Base-by-base conservation (phyloP, 495 filamentous ascomycete genomes). In the Baudoinia panamericana region DNA sequence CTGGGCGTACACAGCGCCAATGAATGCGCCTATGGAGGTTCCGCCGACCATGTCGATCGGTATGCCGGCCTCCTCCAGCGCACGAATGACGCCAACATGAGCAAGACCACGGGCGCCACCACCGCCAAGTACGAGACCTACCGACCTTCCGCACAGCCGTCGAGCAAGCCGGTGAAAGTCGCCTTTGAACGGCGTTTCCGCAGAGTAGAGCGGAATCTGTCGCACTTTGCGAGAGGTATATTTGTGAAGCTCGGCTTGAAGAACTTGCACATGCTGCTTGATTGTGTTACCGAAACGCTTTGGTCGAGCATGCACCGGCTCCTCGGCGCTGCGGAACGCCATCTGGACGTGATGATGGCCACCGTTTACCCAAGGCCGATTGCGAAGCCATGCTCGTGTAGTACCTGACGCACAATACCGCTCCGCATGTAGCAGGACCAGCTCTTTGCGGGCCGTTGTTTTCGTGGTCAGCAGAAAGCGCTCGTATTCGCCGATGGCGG, bases 291-390 rank as follows among this genome's bases (percentile, higher is more conserved):
- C 84, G 31, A 86, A 80, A 17, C 80, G 78, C 46, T 81, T 84
- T 6, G 71, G 66, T 17, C 79, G 81, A 0, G 82, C 73, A 48
- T 92, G 77, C 0, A 83, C 74, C 13, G 84, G 78, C 46, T 88
- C 78, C 4, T 77, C 62, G 20, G 78, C 76, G n/a, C 78, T 70
- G 25, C 78, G 76, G 60, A 87, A 92, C 1, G 82, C 69, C 90
- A 97, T 95, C 55, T 97, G 90, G 18, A 97, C 81, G 52, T 97
- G 90, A 55, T 94, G 88, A 58, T 97, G 92, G 27, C 90, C 84
- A n/a, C 90, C 90, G 52, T 95, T 97, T 51, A 97, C 84, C 90
- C 90, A 97, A 40, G 93, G 72, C 0, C 90, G 78, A 55, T 94
- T 94, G 51, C 84, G 78, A 16, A 97, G 67, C 90, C 90, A 97